Evolutionary conservation across 345 rosid genomes (phyloP).

Genomic region (Eucalyptus sideroxylon): DNA sequence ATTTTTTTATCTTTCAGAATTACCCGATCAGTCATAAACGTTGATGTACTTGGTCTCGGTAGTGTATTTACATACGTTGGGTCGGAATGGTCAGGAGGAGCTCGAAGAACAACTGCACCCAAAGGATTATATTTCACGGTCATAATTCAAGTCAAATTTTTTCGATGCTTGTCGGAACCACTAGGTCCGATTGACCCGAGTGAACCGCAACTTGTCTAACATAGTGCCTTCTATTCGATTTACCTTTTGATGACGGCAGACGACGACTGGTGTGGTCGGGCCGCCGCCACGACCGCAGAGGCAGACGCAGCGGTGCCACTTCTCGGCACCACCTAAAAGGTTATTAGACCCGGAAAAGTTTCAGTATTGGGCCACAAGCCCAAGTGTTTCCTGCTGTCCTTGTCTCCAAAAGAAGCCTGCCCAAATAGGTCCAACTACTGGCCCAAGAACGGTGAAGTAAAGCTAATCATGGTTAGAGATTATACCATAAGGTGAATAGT

Average conservation of each 20-base stretch:
- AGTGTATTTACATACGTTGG: background rate
- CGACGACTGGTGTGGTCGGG: background rate
- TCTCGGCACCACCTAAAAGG: background rate
- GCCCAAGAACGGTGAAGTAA: background rate
- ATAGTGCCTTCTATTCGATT: background rate
- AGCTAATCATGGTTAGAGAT: background rate
- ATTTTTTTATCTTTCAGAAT: background rate
- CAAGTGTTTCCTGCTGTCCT: background rate
- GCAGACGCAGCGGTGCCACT: background rate
- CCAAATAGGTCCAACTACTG: background rate
- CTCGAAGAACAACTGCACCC: background rate
- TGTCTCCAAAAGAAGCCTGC: background rate
- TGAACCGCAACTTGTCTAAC: background rate
- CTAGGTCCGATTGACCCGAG: background rate
- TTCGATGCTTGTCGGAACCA: background rate
- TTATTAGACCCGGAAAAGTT: background rate
- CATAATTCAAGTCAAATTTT: background rate
- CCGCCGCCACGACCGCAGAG: background rate
- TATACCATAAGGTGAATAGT: fast-evolving
- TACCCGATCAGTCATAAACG: background rate
- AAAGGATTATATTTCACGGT: background rate
- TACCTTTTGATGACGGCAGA: background rate
- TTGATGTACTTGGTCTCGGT: background rate
- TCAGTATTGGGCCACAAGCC: background rate
- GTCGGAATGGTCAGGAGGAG: background rate